Conservation (phyloP, 257 asterid genomes). For the Ligustrum vulgare region DNA sequence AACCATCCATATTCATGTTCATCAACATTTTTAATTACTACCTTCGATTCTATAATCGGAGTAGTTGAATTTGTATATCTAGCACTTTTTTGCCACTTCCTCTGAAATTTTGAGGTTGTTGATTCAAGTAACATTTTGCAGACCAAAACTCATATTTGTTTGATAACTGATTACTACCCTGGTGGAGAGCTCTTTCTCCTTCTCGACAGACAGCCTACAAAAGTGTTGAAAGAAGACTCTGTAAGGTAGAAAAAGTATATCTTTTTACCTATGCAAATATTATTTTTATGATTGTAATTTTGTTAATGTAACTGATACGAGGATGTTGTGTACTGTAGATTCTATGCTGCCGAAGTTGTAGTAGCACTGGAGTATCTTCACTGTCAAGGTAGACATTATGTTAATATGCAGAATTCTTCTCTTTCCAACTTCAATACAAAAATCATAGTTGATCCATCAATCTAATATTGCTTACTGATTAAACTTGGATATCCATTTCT, state of each 20-base stretch:
- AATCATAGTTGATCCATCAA: neutral
- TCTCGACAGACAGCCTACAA: slow-evolving; percentile 76
- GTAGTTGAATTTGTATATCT: neutral
- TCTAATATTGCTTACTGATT: neutral
- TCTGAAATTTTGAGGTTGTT: slow-evolving; percentile 15
- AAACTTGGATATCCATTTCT: neutral
- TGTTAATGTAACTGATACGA: slow-evolving; percentile 20
- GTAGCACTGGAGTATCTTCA: slow-evolving; percentile 91
- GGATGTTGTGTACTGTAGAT: slow-evolving; percentile 39
- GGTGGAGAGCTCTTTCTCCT: slow-evolving; percentile 95
- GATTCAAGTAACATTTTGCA: neutral
- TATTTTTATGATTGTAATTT: neutral
- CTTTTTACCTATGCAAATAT: neutral
- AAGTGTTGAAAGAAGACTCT: slow-evolving; percentile 90
- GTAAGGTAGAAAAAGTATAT: slow-evolving; percentile 50
- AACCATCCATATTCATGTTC: neutral
- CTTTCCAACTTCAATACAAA: neutral
- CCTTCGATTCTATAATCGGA: neutral
- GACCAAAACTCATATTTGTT: slow-evolving; percentile 91
- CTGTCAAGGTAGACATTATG: slow-evolving; percentile 70
- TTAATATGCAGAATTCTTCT: neutral
- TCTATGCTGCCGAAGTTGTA: slow-evolving; percentile 88
- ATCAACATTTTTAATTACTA: neutral
- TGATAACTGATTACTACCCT: slow-evolving; percentile 87
- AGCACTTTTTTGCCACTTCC: neutral